Conservation (phyloP, 352 stramenopile species). For the Globisporangium okanoganense region DNA sequence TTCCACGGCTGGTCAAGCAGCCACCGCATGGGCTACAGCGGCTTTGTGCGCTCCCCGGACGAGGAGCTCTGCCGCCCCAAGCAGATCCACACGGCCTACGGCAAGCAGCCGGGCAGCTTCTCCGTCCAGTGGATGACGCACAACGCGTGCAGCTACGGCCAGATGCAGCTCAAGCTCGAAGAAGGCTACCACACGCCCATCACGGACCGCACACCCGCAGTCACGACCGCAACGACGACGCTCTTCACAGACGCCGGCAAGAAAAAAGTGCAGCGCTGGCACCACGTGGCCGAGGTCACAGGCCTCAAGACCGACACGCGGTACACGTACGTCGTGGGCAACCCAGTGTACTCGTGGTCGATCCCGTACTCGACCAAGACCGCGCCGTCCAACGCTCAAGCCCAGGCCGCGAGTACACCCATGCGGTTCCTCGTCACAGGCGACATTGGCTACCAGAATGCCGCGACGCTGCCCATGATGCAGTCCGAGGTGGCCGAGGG, state of each 20-base stretch:
- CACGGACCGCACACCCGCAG: conserved; percentile 33
- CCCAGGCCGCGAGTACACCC: conserved; percentile 22
- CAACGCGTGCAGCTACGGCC: conserved; percentile 39
- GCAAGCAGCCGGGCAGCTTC: conserved; percentile 48
- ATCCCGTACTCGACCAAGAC: conserved; percentile 80
- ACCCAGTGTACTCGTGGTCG: conserved; percentile 72
- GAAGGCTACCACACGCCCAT: conserved; percentile 54
- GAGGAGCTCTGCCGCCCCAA: conserved; percentile 63
- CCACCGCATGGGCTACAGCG: conserved; percentile 53
- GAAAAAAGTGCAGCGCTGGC: conserved; percentile 52
- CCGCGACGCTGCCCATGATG: conserved; percentile 85
- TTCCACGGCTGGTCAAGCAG: conserved; percentile 78
- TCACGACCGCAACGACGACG: conserved; percentile 41
- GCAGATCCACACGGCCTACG: conserved; percentile 81
- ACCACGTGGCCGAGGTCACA: conserved; percentile 67
- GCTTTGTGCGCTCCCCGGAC: conserved; percentile 32
- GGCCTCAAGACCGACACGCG: conserved; percentile 55
- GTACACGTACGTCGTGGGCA: conserved; percentile 86
- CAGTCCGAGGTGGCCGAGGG: conserved; percentile 79
- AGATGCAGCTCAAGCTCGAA: conserved; percentile 49
- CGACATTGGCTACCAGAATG: conserved; percentile 89
- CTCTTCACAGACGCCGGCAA: conserved; percentile 64
- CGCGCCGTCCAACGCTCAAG: conserved; percentile 33
- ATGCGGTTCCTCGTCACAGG: conserved; percentile 78
- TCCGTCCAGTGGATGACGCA: conserved; percentile 80